Conservation (phyloP, 2,329 filamentous ascomycete genomes). For the Diaporthe ilicicola region DNA sequence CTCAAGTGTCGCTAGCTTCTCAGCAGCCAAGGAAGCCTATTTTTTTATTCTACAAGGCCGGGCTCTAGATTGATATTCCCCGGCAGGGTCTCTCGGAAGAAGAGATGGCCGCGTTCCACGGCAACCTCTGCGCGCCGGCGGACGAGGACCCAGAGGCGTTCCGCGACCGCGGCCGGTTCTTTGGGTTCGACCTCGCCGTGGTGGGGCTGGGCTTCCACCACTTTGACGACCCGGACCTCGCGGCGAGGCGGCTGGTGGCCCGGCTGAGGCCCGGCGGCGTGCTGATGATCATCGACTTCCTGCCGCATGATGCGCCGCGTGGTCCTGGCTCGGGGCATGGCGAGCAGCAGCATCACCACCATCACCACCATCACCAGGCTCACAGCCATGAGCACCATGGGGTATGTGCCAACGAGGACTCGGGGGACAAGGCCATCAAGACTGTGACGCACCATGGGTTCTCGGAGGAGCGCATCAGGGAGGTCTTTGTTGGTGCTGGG, state of each 20-base stretch:
- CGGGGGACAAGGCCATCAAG: slow-evolving; percentile 40
- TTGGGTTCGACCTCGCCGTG: slow-evolving; percentile 72
- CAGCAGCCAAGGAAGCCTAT: too few relatives aligned
- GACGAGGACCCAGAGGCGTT: slow-evolving; percentile 63
- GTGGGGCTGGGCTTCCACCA: slow-evolving; percentile 70
- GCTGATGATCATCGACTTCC: slow-evolving; percentile 73
- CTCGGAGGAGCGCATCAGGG: slow-evolving; percentile 62
- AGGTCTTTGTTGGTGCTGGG: slow-evolving; percentile 72
- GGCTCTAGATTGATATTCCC: slow-evolving; percentile 5
- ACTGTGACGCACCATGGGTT: slow-evolving; percentile 76
- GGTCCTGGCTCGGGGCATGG: background rate
- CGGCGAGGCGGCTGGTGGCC: slow-evolving; percentile 65
- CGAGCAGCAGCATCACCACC: background rate
- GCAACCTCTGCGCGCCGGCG: slow-evolving; percentile 61
- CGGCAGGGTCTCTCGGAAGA: slow-evolving; percentile 55
- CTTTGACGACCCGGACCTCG: slow-evolving; percentile 70
- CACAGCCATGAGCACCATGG: background rate
- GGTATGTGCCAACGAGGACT: background rate
- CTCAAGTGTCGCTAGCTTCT: too few relatives aligned
- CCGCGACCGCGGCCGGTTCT: slow-evolving; percentile 67
- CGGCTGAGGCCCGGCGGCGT: slow-evolving; percentile 73
- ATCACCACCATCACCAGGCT: background rate
- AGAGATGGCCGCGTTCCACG: slow-evolving; percentile 65
- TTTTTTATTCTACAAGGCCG: background rate
- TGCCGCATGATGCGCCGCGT: slow-evolving; percentile 61